phyloP scores from a whole-genome alignment of 352 stramenopile genomes.

The Phytopythium sindhum region DNA sequence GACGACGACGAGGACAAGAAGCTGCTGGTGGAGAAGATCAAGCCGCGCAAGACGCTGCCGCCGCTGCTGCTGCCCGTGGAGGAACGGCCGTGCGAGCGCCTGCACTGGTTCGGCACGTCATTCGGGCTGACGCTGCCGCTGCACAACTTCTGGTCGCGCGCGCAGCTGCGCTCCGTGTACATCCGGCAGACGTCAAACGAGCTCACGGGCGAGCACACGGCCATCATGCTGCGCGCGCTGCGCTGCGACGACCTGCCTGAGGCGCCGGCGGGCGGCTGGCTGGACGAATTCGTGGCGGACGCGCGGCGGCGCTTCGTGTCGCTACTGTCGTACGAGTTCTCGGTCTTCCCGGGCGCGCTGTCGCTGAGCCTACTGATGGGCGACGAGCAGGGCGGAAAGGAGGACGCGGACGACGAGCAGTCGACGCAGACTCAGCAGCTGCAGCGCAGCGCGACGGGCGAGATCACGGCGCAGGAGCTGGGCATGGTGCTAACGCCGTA shows the following conservation, averaged over 20 bases:
- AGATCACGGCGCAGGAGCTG: slow-evolving; percentile 88
- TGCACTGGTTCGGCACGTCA: slow-evolving; percentile 98
- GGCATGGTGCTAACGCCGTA: slow-evolving; percentile 94
- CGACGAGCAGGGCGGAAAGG: slow-evolving; percentile 32
- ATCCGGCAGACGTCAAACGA: slow-evolving; percentile 99
- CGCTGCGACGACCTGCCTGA: slow-evolving; percentile 75
- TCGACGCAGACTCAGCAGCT: slow-evolving; percentile 16
- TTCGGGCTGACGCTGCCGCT: slow-evolving; percentile 97
- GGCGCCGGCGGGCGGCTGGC: slow-evolving; percentile 86
- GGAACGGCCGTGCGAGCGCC: slow-evolving; percentile 90
- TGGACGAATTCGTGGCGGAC: slow-evolving; percentile 94
- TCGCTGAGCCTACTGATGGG: slow-evolving; percentile 90
- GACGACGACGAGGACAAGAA: slow-evolving; percentile 34
- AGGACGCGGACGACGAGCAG: slow-evolving; percentile 8
- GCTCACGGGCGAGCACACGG: slow-evolving; percentile 98
- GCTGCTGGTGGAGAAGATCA: slow-evolving; percentile 87
- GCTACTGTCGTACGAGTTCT: slow-evolving; percentile 93
- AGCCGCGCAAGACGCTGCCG: slow-evolving; percentile 95
- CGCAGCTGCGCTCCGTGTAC: slow-evolving; percentile 96
- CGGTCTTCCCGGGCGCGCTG: slow-evolving; percentile 87
- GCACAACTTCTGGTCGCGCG: slow-evolving; percentile 97
- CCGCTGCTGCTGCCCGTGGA: slow-evolving; percentile 95
- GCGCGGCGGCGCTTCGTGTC: slow-evolving; percentile 92
- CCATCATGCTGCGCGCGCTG: slow-evolving; percentile 88
- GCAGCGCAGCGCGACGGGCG: slow-evolving; percentile 58